These are phyloP conservation scores for Clonostachys chloroleuca DNA, from an alignment of 2,329 filamentous ascomycete genomes.

Conservation along the genomic window DNA sequence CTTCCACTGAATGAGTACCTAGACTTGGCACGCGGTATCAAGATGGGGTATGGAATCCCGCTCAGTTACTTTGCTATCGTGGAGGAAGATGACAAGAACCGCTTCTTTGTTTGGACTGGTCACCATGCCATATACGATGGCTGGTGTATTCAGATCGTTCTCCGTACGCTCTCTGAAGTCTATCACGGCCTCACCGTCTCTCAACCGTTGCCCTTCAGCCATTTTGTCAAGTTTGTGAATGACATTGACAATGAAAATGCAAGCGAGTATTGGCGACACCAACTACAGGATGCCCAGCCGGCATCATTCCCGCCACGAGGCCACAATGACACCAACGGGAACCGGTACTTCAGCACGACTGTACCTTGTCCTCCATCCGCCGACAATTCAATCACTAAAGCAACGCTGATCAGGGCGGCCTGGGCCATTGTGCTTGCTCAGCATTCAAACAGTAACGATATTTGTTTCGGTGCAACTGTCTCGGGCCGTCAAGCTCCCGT, in stretches of 20 bases:
- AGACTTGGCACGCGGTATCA: not conserved
- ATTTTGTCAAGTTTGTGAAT: constrained; percentile 4
- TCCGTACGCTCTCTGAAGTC: not conserved
- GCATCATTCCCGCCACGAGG: not conserved
- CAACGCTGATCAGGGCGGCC: constrained; percentile 15
- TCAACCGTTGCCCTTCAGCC: not conserved
- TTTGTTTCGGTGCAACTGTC: constrained; percentile 11
- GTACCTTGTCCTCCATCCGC: not conserved
- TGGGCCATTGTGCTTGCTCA: constrained; percentile 11
- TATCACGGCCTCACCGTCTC: not conserved
- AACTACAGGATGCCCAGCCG: not conserved
- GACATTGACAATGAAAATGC: not conserved
- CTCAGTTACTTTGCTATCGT: not conserved
- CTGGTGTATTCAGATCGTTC: constrained; percentile 2
- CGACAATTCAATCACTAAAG: constrained; percentile 5
- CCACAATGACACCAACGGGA: not conserved
- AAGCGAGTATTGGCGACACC: not conserved
- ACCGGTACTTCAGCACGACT: not conserved
- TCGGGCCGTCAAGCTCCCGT: constrained; percentile 12
- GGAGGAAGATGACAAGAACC: not conserved
- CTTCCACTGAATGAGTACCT: not conserved
- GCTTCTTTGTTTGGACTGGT: constrained; percentile 6
- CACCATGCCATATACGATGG: constrained; percentile 13
- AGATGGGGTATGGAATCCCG: not conserved
- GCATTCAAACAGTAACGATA: constrained; percentile 8